Conservation (phyloP, 164 flowering plant genomes). For the Pachysandra terminalis region DNA sequence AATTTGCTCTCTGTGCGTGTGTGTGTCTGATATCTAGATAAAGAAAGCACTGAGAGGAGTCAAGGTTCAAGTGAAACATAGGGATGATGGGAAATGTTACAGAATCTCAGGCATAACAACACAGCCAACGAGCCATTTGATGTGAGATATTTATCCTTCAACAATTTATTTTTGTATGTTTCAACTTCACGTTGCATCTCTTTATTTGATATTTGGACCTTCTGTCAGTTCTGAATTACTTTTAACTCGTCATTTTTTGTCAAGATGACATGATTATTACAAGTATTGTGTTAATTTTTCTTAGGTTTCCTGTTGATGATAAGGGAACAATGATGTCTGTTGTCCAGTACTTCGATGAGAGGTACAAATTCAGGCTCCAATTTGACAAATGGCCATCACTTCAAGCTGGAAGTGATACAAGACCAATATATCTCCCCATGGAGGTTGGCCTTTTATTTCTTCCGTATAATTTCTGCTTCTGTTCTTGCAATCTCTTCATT, state of each 20-base stretch:
- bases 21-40: constrained; percentile 14
- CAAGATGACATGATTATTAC: background rate
- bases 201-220: too few relatives aligned
- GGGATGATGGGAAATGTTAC: constrained; percentile 5
- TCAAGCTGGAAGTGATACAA: constrained; percentile 29
- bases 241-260: background rate
- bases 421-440: constrained; percentile 28
- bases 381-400: constrained; percentile 26
- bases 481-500: background rate
- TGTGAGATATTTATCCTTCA: constrained; percentile 11
- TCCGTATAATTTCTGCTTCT: background rate
- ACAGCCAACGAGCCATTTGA: constrained; percentile 20
- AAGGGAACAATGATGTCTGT: constrained; percentile 15
- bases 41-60: constrained; percentile 41
- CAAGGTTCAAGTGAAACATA: constrained; percentile 28
- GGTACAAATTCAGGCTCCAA: constrained; percentile 13
- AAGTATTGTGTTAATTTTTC: background rate
- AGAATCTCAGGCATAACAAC: constrained; percentile 24
- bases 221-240: too few relatives aligned
- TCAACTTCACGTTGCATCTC: too few relatives aligned
- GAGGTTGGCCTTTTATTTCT: constrained; percentile 20
- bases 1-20: background rate
- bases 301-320: constrained; percentile 28
- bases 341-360: constrained; percentile 23
- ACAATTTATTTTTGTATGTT: background rate